phyloP scores from a whole-genome alignment of 2,329 filamentous ascomycete species.

The Aspergillus tubingensis region DNA sequence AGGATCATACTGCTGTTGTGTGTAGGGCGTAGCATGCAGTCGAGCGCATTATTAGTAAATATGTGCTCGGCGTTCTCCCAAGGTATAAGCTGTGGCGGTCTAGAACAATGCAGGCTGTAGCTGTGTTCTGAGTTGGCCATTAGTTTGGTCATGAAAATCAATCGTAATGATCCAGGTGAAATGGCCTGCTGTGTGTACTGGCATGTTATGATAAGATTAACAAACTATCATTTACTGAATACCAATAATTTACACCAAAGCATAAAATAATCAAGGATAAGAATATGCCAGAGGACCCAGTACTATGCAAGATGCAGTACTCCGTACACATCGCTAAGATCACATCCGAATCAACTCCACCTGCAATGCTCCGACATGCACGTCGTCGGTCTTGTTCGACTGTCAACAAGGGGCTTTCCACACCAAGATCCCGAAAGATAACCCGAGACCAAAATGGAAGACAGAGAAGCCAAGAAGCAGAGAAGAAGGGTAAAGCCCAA shows the following conservation, averaged over 20 bases:
- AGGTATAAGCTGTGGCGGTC: too few species aligned
- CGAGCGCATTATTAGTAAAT: too few species aligned
- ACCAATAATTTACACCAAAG: not conserved
- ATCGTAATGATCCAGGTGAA: too few species aligned
- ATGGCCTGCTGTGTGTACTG: not conserved
- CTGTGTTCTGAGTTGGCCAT: too few species aligned
- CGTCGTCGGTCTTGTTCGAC: conserved; percentile 7
- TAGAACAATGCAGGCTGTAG: too few species aligned
- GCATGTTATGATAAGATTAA: not conserved
- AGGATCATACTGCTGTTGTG: too few species aligned
- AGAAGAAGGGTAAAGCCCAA: conserved; percentile 10
- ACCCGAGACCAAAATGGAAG: not conserved
- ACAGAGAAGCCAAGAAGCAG: not conserved
- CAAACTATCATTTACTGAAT: not conserved
- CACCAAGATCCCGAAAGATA: not conserved
- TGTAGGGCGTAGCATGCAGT: too few species aligned
- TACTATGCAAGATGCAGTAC: conserved; percentile 13
- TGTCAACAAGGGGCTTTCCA: conserved; percentile 13
- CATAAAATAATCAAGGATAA: not conserved
- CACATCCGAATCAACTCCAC: conserved; percentile 15
- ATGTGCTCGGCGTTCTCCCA: too few species aligned
- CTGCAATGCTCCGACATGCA: conserved; percentile 14
- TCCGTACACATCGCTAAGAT: conserved; percentile 13
- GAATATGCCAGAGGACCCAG: conserved; percentile 3
- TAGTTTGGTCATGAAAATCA: too few species aligned